Percentiles rank a stretch among this genome's conserved stretches.
phyloP scores from a whole-genome alignment of 768 basidiomycete species.

The Holtermannia corniformis region DNA sequence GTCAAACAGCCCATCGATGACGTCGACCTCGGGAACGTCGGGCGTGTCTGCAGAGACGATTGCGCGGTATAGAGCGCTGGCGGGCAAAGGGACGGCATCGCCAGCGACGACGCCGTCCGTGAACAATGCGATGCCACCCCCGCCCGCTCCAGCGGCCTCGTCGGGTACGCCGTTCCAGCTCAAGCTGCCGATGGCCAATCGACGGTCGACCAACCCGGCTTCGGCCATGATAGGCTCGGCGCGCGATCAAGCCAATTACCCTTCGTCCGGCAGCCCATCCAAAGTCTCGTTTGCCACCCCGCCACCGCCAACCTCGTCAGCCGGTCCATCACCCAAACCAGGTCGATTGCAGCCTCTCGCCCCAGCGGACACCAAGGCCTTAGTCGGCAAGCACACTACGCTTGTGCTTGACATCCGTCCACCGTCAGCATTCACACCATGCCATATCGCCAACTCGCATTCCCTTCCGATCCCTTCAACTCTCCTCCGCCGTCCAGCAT shows the following conservation, averaged over 20 bases:
- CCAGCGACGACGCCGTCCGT: too few species aligned
- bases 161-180: not conserved
- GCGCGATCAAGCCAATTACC: not conserved
- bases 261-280: not conserved
- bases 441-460: conserved; percentile 60
- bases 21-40: not conserved
- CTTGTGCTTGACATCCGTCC: conserved; percentile 85
- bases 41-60: not conserved
- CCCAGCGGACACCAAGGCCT: conserved; percentile 3
- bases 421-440: conserved; percentile 59
- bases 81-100: not conserved
- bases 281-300: not conserved
- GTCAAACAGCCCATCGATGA: not conserved
- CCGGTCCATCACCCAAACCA: conserved; percentile 4
- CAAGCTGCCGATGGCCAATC: not conserved
- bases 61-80: not conserved
- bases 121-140: not conserved
- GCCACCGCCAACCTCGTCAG: too few species aligned
- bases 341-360: conserved; percentile 14
- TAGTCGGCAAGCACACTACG: conserved; percentile 14
- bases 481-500: conserved; percentile 79
- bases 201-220: not conserved
- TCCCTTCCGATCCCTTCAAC: conserved; percentile 90
- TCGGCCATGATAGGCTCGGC: not conserved
- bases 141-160: not conserved